A percentile compares a stretch with the other conserved stretches of the same genome.
Conservation (phyloP, 2,329 filamentous ascomycete species). For the Penicillium frequentans region DNA sequence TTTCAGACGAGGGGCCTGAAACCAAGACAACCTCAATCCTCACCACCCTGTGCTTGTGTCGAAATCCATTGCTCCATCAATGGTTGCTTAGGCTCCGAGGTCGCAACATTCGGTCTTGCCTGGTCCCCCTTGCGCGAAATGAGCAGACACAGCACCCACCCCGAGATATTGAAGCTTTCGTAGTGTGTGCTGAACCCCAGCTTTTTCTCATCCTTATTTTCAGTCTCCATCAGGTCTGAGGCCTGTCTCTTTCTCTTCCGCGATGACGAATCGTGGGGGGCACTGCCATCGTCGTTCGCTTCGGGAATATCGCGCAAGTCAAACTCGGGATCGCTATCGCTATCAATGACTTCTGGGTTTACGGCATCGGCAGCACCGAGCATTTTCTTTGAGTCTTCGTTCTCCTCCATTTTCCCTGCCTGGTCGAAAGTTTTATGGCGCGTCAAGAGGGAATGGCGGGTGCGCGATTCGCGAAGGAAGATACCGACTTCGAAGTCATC, state of each 20-base stretch:
- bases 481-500: conserved; percentile 96
- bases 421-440: conserved; percentile 79
- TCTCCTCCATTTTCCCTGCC: conserved; percentile 25
- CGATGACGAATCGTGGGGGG: background rate
- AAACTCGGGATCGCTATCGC: conserved; percentile 55
- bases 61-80: conserved; percentile 87
- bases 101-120: conserved; percentile 33
- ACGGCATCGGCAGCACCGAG: conserved; percentile 28
- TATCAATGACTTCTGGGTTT: conserved; percentile 56
- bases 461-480: conserved; percentile 83
- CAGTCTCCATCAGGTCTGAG: background rate
- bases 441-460: conserved; percentile 79
- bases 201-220: conserved; percentile 76
- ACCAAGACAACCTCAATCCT: conserved; percentile 29
- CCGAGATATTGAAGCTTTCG: conserved; percentile 94
- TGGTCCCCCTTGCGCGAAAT: conserved; percentile 68
- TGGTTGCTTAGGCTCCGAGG: conserved; percentile 54
- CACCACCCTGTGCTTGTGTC: conserved; percentile 59
- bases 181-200: conserved; percentile 81
- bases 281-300: conserved; percentile 38
- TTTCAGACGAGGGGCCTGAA: background rate
- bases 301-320: conserved; percentile 60
- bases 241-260: background rate
- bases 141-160: conserved; percentile 86
- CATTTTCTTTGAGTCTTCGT: background rate